Conservation (phyloP, 257 asterid genomes). For the Nicotiana tabacum region DNA sequence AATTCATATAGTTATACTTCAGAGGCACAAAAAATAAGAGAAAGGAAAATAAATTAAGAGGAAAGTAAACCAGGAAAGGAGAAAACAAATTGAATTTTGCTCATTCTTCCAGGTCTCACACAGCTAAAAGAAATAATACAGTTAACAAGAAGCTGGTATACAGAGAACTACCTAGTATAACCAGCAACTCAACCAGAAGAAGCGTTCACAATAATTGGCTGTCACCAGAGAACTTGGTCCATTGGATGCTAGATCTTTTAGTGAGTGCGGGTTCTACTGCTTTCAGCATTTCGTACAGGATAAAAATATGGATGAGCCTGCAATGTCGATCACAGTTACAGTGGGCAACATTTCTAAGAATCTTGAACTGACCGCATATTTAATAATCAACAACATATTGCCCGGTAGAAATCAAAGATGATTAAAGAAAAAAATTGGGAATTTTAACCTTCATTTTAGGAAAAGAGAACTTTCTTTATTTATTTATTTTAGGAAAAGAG, state of each 20-base stretch:
- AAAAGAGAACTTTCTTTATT: background rate
- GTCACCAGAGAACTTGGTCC: background rate
- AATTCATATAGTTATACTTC: background rate
- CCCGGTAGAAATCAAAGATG: background rate
- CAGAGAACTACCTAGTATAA: background rate
- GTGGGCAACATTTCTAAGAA: background rate
- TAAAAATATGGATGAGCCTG: constrained; percentile 93
- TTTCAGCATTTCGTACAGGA: constrained; percentile 74
- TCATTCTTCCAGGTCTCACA: background rate
- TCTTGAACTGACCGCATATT: background rate
- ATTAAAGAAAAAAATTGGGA: background rate
- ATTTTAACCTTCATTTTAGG: background rate
- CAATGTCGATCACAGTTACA: constrained; percentile 14
- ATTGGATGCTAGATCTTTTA: constrained; percentile 16
- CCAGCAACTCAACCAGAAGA: background rate
- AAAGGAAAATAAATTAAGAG: background rate
- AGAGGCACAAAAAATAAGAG: background rate
- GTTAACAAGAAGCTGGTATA: background rate
- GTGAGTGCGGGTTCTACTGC: constrained; percentile 68
- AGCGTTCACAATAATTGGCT: background rate
- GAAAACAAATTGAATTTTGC: background rate
- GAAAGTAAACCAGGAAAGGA: background rate
- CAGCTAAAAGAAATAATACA: background rate
- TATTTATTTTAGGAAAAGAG: background rate
- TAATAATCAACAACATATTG: background rate